Conservation (phyloP, 2,329 filamentous ascomycete genomes). For the Pseudogymnoascus verrucosus region DNA sequence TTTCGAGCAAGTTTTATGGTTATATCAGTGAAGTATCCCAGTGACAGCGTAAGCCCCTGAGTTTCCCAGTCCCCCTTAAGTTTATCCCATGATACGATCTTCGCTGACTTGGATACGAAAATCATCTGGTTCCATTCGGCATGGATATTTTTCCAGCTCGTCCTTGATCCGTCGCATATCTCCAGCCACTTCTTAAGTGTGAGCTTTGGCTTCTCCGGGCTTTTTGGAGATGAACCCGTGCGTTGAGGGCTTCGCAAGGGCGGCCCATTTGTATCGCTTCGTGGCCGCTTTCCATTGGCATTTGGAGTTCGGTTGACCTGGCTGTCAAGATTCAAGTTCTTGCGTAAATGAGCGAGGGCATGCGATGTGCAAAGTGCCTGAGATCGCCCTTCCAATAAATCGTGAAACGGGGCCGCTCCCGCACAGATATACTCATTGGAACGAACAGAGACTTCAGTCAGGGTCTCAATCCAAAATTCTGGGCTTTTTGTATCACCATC, state of each 20-base stretch:
- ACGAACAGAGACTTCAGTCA: background rate
- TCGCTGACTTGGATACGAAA: background rate
- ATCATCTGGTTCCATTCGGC: background rate
- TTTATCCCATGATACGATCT: background rate
- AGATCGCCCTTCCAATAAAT: background rate
- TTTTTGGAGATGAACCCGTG: too few species aligned
- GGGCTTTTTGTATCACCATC: background rate
- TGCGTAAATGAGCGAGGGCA: background rate
- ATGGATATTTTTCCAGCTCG: background rate
- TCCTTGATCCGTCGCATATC: background rate
- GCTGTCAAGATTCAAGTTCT: background rate
- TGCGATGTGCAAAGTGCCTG: background rate
- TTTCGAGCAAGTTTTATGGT: background rate
- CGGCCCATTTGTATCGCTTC: background rate
- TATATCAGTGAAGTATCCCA: background rate
- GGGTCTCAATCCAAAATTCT: background rate
- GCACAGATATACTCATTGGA: background rate
- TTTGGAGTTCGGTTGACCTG: background rate
- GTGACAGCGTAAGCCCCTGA: background rate
- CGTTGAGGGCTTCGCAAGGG: background rate
- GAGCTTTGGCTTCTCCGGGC: background rate
- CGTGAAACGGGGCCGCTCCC: background rate
- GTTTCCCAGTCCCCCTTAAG: background rate
- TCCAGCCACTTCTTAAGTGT: background rate
- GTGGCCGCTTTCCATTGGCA: background rate